These are phyloP conservation scores for Sphaerosporella brunnea DNA, from an alignment of 495 filamentous ascomycete genomes.

Conservation along the genomic window DNA sequence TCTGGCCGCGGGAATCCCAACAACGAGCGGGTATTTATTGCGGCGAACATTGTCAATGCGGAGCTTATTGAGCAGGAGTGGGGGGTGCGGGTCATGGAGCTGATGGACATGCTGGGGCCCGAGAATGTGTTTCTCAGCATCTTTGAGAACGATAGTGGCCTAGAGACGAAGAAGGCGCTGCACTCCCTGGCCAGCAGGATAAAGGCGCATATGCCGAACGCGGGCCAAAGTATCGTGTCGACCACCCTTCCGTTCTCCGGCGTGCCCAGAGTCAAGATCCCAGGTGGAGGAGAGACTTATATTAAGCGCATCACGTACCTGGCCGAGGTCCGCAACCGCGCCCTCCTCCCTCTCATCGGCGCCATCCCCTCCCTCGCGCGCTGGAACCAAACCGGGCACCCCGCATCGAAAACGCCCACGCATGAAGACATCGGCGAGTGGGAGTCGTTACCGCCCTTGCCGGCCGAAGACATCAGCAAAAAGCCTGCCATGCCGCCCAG, in stretches of 20 bases:
- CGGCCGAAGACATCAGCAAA: neutral
- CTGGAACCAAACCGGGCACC: conserved; percentile 10
- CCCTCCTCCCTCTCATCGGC: conserved; percentile 43
- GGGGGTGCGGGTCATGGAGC: conserved; percentile 42
- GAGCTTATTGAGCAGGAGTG: conserved; percentile 45
- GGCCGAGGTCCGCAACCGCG: conserved; percentile 61
- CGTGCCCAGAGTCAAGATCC: conserved; percentile 40
- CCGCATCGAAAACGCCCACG: neutral
- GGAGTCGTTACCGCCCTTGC: neutral
- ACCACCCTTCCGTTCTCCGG: conserved; percentile 25
- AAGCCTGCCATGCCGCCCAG: conserved; percentile 11
- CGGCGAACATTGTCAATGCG: conserved; percentile 53
- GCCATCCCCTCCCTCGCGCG: conserved; percentile 16
- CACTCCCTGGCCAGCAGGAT: conserved; percentile 28
- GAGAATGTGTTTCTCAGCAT: conserved; percentile 41
- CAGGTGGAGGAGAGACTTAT: conserved; percentile 41
- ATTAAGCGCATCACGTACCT: conserved; percentile 58
- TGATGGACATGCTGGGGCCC: conserved; percentile 44
- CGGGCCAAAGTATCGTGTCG: conserved; percentile 30
- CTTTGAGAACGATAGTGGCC: conserved; percentile 56
- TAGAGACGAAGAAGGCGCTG: conserved; percentile 29
- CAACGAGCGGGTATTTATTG: conserved; percentile 57
- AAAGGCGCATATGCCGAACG: conserved; percentile 35
- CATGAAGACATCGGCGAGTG: neutral
- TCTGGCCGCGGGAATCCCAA: conserved; percentile 43